A percentile compares a stretch with the other conserved stretches of the same genome.
Conservation (phyloP, 2,329 filamentous ascomycete species). For the Hypoxylon sp. region DNA sequence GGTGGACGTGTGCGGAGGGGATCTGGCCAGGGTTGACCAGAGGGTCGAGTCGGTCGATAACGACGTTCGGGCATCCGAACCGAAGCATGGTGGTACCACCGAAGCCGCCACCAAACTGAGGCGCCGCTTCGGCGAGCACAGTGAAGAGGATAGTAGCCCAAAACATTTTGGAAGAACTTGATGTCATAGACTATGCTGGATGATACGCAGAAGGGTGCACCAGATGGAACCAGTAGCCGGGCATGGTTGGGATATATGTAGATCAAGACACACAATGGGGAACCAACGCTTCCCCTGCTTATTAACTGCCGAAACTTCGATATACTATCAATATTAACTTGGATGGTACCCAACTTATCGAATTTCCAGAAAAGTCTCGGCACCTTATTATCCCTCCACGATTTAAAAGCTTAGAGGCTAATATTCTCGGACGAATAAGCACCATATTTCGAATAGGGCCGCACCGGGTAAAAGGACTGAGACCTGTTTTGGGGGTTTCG, state of each 20-base stretch:
- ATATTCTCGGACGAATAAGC: slow-evolving; percentile 42
- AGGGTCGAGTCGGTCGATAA: slow-evolving; percentile 60
- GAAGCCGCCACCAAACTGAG: slow-evolving; percentile 50
- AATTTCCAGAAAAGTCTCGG: slow-evolving; percentile 38
- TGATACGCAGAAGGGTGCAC: slow-evolving; percentile 25
- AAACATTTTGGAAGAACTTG: slow-evolving; percentile 51
- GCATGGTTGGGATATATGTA: slow-evolving; percentile 37
- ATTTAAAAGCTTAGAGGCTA: slow-evolving; percentile 33
- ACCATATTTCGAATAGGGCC: slow-evolving; percentile 30
- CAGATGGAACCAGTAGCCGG: slow-evolving; percentile 18
- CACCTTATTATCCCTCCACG: slow-evolving; percentile 28
- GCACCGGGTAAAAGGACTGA: slow-evolving; percentile 40
- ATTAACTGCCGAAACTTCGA: slow-evolving; percentile 43
- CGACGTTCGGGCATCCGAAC: slow-evolving; percentile 66
- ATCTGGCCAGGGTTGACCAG: slow-evolving; percentile 61
- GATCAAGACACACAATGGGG: slow-evolving; percentile 16
- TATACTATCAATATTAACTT: slow-evolving; percentile 43
- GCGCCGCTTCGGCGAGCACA: slow-evolving; percentile 52
- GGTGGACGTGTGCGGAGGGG: slow-evolving; percentile 70
- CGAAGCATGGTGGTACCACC: slow-evolving; percentile 52
- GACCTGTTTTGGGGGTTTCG: slow-evolving; percentile 8
- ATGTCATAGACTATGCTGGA: slow-evolving; percentile 28
- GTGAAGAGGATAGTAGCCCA: slow-evolving; percentile 54
- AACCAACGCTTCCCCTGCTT: slow-evolving; percentile 25
- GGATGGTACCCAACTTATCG: slow-evolving; percentile 43